phyloP scores from a whole-genome alignment of 2,329 filamentous ascomycete species.

The Botrytis fabae region DNA sequence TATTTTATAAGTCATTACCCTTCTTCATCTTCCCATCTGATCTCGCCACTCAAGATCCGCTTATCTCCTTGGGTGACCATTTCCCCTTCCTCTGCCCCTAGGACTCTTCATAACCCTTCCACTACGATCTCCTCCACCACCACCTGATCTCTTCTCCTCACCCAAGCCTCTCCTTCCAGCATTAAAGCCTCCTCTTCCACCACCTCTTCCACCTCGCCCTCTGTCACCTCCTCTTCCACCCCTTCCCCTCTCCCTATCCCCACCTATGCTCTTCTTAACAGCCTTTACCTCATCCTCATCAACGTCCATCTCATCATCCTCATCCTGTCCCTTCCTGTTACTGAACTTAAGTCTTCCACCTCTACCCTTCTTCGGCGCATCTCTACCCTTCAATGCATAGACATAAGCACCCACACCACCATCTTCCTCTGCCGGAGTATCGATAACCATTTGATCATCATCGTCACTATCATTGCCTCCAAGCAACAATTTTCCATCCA shows the following conservation, averaged over 20 bases:
- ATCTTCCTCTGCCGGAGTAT: constrained; percentile 51
- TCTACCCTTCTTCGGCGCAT: constrained; percentile 63
- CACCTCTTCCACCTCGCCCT: constrained; percentile 41
- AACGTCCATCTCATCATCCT: constrained; percentile 53
- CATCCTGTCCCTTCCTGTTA: constrained; percentile 60
- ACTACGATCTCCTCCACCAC: not conserved
- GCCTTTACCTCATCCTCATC: constrained; percentile 51
- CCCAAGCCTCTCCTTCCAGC: constrained; percentile 32
- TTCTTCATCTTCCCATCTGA: not conserved
- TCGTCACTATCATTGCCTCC: constrained; percentile 54
- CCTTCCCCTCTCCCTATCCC: constrained; percentile 35
- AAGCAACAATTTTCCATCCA: constrained; percentile 80
- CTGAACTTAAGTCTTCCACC: constrained; percentile 71
- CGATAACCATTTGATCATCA: constrained; percentile 62
- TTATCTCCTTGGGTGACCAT: constrained; percentile 15
- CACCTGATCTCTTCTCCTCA: constrained; percentile 14
- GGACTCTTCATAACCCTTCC: constrained; percentile 23
- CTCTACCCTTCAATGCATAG: constrained; percentile 66
- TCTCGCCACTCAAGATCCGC: not conserved
- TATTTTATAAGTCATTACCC: constrained; percentile 4
- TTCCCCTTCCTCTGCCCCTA: constrained; percentile 30
- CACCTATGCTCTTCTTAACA: constrained; percentile 51
- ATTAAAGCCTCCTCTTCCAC: constrained; percentile 29
- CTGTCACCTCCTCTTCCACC: constrained; percentile 48
- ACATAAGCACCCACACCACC: constrained; percentile 69